Evolutionary conservation across 352 stramenopile species (phyloP), one percentile per base, ranked within the genome.

Genomic region (Phytophthora foliorum): DNA sequence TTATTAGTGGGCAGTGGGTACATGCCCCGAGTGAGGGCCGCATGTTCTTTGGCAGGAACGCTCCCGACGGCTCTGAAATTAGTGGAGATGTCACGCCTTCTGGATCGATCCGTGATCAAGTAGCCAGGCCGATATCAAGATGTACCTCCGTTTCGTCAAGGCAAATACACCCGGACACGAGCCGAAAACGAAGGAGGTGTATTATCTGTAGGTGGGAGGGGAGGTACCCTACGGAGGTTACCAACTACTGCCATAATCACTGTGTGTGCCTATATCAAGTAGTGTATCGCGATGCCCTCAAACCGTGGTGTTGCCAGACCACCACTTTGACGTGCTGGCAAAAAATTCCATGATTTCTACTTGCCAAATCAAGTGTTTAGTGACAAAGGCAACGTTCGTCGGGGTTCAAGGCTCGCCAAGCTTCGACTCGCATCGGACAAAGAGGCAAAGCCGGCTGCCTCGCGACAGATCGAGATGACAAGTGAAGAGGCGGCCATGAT

Each of bases 201-300:
- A 58, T 58, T 10, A n/a, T 58, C 3, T 58, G 51, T 16, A 24
- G 34, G 9, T 58, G 44, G 44, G 44, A 51, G 14, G 21, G 24
- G 5, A 13, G 44, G 14, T 51, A 51, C 22, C 44, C 21, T 8
- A 58, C 34, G 7, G 51, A 49, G 16, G 27, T 36, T 10, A 57
- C 51, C 6, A 57, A 45, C 13, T 57, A 46, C 24, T 57, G 51
- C 0, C 32, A 22, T 8, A 46, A 21, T 0, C 34, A 48, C 19
- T 6, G 32, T 27, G 32, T 48, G 2, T 57, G 32, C 13, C 16
- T 59, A 13, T 59, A 36, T n/a, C 21, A 14, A 21, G 21, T 38
- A 25, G 36, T 59, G 10, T 31, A 49, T 16, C 17, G 4, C 31
- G 10, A 41, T 34, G 31, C 19, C 44, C 11, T 27, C n/a, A 13